Conservation (phyloP, 768 basidiomycete species). For the Myochromella boudieri region DNA sequence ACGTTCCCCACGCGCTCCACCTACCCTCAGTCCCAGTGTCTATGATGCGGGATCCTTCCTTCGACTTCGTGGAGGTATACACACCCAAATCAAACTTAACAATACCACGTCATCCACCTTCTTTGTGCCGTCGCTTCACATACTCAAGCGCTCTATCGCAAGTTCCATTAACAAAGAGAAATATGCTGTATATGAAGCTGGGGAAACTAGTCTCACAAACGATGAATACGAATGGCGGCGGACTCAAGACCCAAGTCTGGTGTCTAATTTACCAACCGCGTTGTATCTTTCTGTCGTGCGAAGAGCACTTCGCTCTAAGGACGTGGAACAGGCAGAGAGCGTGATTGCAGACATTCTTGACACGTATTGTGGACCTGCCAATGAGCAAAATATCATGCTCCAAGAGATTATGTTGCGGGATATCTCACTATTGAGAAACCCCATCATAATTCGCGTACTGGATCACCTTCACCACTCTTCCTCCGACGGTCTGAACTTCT, state of each 20-base stretch:
- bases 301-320: constrained; percentile 2
- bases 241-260: background rate
- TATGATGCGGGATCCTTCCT: too few relatives aligned
- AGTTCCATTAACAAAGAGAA: background rate
- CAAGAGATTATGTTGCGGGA: constrained; percentile 12
- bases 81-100: constrained; percentile 5
- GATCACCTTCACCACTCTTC: constrained; percentile 13
- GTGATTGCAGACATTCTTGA: constrained; percentile 25
- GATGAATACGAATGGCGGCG: constrained; percentile 11
- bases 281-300: constrained; percentile 10
- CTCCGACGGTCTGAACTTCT: constrained; percentile 1
- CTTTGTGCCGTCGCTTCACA: constrained; percentile 6
- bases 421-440: constrained; percentile 8
- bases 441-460: constrained; percentile 18
- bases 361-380: constrained; percentile 6
- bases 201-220: background rate
- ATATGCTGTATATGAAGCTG: too few relatives aligned
- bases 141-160: constrained; percentile 11
- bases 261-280: constrained; percentile 7
- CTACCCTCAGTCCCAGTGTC: too few relatives aligned
- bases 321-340: constrained; percentile 14
- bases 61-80: background rate
- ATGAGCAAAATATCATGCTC: constrained; percentile 9
- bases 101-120: constrained; percentile 7
- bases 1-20: too few relatives aligned